Evolutionary conservation across 1,284 basidiomycete genomes (phyloP).

Genomic region (Thecaphora thlaspeos): DNA sequence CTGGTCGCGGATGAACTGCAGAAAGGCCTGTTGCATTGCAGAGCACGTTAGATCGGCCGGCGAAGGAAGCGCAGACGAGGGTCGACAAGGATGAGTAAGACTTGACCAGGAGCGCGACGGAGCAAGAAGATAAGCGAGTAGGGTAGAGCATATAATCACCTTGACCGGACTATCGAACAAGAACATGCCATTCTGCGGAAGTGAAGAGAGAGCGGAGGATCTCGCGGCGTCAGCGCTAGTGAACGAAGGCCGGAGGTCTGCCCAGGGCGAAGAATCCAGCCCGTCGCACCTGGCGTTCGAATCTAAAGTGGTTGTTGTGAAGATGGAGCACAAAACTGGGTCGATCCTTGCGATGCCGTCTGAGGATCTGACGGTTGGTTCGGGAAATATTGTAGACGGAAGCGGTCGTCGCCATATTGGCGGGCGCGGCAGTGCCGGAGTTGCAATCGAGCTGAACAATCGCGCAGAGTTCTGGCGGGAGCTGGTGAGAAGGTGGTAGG

Average conservation of each 20-base stretch:
- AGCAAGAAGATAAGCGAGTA: neutral
- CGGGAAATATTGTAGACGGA: slow-evolving; percentile 55
- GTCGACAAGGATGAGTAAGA: neutral
- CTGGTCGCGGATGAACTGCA: slow-evolving; percentile 49
- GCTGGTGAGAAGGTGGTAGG: no score
- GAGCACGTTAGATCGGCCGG: no score
- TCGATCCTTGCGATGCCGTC: slow-evolving; percentile 49
- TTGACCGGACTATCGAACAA: slow-evolving; percentile 52
- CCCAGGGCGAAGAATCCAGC: no score
- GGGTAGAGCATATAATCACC: no score
- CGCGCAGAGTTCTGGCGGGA: neutral
- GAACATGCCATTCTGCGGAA: slow-evolving; percentile 44
- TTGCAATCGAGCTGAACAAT: slow-evolving; percentile 11
- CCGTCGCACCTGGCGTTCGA: slow-evolving; percentile 43
- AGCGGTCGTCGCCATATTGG: slow-evolving; percentile 52
- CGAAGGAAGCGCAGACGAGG: neutral
- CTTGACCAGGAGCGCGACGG: neutral
- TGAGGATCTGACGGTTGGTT: slow-evolving; percentile 51
- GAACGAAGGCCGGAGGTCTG: no score
- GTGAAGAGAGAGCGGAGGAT: no score
- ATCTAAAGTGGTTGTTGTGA: slow-evolving; percentile 48
- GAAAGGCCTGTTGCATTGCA: slow-evolving; percentile 21
- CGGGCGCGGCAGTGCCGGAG: neutral
- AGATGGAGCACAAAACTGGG: slow-evolving; percentile 51
- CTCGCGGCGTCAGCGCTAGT: no score